Percentiles rank a stretch among this genome's conserved stretches.
Conservation (phyloP, 495 filamentous ascomycete genomes). For the Aspergillus coremiiformis region DNA sequence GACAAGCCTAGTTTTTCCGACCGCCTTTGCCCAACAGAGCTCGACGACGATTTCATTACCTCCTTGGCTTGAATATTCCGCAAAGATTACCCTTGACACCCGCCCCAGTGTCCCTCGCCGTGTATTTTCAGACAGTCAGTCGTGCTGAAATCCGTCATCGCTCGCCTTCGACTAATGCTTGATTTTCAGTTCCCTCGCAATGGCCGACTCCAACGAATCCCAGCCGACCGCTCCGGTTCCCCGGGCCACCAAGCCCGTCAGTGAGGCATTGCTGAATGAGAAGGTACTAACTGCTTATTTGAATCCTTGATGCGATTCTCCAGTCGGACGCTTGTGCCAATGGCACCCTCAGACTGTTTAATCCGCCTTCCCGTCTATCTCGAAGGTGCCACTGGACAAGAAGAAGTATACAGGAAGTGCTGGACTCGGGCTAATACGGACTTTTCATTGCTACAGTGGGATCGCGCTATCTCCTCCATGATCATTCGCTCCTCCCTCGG, state of each 20-base stretch:
- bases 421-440: constrained; percentile 5
- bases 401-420: neutral
- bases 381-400: neutral
- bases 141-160: neutral
- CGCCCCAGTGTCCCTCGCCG: constrained; percentile 2
- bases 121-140: constrained; percentile 9
- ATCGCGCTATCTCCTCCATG: constrained; percentile 92
- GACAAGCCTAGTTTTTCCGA: constrained; percentile 35
- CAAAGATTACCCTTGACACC: constrained; percentile 5
- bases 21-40: constrained; percentile 35
- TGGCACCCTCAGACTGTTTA: neutral
- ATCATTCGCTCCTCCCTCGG: constrained; percentile 92
- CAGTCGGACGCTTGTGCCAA: constrained; percentile 16
- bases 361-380: neutral
- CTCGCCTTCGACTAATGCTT: neutral
- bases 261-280: constrained; percentile 89
- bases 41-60: constrained; percentile 26
- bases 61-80: constrained; percentile 16
- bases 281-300: constrained; percentile 54
- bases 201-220: constrained; percentile 50
- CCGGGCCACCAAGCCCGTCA: constrained; percentile 67
- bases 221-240: constrained; percentile 38
- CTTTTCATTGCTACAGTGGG: constrained; percentile 61
- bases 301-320: neutral
- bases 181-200: constrained; percentile 32